phyloP scores from a whole-genome alignment of 208 protist genomes.

The Crithidia bombi region DNA sequence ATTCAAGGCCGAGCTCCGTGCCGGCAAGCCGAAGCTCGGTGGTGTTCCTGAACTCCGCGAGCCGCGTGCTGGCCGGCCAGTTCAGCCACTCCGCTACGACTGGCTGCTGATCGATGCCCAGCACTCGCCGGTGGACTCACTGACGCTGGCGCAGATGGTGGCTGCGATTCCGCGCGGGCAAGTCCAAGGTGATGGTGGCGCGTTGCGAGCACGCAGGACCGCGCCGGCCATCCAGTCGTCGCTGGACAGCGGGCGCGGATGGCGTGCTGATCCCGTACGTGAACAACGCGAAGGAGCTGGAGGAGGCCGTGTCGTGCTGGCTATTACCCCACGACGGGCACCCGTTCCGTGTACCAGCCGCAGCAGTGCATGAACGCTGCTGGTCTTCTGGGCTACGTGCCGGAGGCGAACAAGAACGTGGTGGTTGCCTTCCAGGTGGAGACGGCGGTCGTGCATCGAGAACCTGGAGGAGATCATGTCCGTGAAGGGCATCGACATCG shows the following conservation, averaged over 20 bases:
- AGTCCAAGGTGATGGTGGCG: conserved; percentile 73
- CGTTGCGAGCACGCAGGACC: conserved; percentile 73
- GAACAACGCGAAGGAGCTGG: conserved; percentile 76
- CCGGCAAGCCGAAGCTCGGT: conserved; percentile 84
- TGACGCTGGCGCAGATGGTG: conserved; percentile 69
- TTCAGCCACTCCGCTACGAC: conserved; percentile 86
- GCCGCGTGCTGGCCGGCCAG: conserved; percentile 71
- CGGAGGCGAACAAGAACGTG: conserved; percentile 78
- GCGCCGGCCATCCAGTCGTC: conserved; percentile 78
- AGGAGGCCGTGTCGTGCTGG: conserved; percentile 79
- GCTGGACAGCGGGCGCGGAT: conserved; percentile 77
- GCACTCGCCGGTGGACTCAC: conserved; percentile 68
- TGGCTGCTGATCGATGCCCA: conserved; percentile 83
- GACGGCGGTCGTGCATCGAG: conserved; percentile 79
- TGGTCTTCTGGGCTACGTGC: conserved; percentile 79
- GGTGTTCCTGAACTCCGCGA: conserved; percentile 81
- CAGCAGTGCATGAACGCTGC: conserved; percentile 84
- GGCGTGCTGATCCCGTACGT: conserved; percentile 86
- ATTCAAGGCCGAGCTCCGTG: conserved; percentile 80
- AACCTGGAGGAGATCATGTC: conserved; percentile 86
- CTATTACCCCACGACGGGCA: conserved; percentile 78
- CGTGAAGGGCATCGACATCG: conserved; percentile 79
- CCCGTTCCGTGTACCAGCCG: conserved; percentile 76
- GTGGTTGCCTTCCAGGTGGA: conserved; percentile 84
- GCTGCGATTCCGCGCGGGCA: conserved; percentile 68